Conservation (phyloP, 2,329 filamentous ascomycete genomes). For the Pleomassaria siparia region DNA sequence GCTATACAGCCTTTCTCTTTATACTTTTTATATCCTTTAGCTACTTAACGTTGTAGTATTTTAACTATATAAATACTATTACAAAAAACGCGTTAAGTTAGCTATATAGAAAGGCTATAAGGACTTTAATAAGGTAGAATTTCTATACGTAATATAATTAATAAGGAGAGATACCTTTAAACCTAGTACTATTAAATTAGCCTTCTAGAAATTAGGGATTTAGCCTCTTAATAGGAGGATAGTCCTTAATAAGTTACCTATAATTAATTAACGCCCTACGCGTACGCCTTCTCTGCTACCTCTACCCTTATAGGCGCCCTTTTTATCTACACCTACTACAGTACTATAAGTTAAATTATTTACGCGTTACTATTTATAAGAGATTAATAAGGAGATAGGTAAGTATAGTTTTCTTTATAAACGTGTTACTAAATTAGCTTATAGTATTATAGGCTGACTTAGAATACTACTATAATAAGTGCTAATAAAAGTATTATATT, state of each 20-base stretch:
- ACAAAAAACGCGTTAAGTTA: not conserved
- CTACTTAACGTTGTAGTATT: constrained; percentile 1
- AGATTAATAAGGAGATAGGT: not conserved
- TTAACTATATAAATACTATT: constrained; percentile 1
- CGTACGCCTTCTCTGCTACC: not conserved
- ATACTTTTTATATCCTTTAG: not conserved
- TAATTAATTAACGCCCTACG: not conserved
- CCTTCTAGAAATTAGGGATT: not conserved
- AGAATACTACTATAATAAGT: too few species aligned
- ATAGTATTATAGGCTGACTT: too few species aligned
- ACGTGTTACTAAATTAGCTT: not conserved
- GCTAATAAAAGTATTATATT: too few species aligned
- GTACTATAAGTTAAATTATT: not conserved
- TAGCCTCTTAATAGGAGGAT: not conserved
- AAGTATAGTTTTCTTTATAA: not conserved
- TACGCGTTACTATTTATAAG: not conserved
- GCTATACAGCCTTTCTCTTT: not conserved
- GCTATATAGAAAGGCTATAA: not conserved
- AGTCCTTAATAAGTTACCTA: not conserved
- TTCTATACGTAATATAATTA: not conserved
- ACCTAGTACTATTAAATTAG: not conserved
- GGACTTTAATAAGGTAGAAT: not conserved
- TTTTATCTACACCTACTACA: not conserved
- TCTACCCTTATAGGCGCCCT: not conserved
- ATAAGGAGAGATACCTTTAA: not conserved